A percentile compares a stretch with the other conserved stretches of the same genome.
Evolutionary conservation across 2,329 filamentous ascomycete genomes (phyloP).

Genomic region (Colletotrichum costaricense): DNA sequence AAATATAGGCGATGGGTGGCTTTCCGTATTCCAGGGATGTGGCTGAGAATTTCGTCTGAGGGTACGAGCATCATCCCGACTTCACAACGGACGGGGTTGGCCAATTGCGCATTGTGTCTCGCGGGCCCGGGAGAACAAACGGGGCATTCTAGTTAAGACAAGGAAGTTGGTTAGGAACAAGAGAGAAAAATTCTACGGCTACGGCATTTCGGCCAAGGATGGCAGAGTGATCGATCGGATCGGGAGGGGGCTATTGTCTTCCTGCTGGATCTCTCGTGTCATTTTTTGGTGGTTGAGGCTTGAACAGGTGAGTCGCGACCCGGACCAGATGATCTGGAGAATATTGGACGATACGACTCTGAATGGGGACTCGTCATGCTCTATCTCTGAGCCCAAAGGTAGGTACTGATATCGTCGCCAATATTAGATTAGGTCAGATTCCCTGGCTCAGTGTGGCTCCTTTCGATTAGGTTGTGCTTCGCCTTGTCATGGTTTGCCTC

Average conservation of each 20-base stretch:
- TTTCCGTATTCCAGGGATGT: conserved; percentile 31
- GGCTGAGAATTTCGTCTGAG: conserved; percentile 28
- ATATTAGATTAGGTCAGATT: not conserved
- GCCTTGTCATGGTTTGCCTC: conserved; percentile 10
- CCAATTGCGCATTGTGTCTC: conserved; percentile 30
- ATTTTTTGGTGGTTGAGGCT: not conserved
- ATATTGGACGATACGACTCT: conserved; percentile 30
- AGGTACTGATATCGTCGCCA: not conserved
- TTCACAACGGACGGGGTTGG: conserved; percentile 25
- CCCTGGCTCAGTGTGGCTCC: conserved; percentile 3
- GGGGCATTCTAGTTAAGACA: conserved; percentile 6
- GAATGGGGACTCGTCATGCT: conserved; percentile 27
- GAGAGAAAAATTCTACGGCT: not conserved
- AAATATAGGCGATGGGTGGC: conserved; percentile 26
- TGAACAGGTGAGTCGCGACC: not conserved
- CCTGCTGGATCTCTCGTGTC: conserved; percentile 9
- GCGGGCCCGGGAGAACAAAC: conserved; percentile 16
- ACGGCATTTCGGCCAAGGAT: not conserved
- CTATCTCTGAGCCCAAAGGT: conserved; percentile 2
- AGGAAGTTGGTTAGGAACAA: not conserved
- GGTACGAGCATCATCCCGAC: conserved; percentile 33
- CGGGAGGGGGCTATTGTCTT: conserved; percentile 11
- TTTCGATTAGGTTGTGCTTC: not conserved
- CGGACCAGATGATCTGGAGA: conserved; percentile 25
- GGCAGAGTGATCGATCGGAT: conserved; percentile 29